Evolutionary conservation across 2,329 filamentous ascomycete genomes (phyloP), one percentile per base, ranked within the genome.

Genomic region (Diaporthe humulicola): DNA sequence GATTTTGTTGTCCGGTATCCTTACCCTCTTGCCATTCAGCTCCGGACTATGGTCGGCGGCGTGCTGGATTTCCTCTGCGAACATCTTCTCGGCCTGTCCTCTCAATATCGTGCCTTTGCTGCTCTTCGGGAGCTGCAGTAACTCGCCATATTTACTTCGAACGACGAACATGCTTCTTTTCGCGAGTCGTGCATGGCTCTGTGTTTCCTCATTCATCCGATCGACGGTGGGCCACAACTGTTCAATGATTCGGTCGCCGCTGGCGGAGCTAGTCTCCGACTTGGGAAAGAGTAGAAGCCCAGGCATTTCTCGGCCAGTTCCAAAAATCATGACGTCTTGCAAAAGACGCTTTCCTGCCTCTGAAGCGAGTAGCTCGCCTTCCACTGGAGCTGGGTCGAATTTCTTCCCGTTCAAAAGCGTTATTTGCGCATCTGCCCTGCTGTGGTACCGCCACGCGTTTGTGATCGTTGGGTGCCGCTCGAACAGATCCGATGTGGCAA

Each of bases 321-420:
- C 92, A 78, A 93, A 93, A 14, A 93, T 86, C 30, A 93, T 81
- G 0, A 88, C 88, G 73, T 93, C 91, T 2, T 83, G 80, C 0
- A 93, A 77, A 1, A 87, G 38, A 2, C 81, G 77, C 15, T 80
- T 80, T 0, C 86, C 86, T 15, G 36, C 61, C 1, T 54, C 54
- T 3, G 74, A 76, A 1, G 86, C 83, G 1, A 86, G 81, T 6
- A 93, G 86, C 0, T 84, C 85, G 2, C 86, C 88, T 80, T 94
- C 92, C 4, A 93, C 80, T 0, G 89, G 88, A 2, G 88, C 87
- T 1, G 92, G 91, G 77, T 93, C 91, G 75, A 93, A 93, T 77
- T 93, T 94, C 83, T 93, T 93, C 2, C 92, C 92, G 9, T 91
- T 93, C 14, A 90, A 83, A 5, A 94, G 85, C 0, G 89, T 90